Base-by-base conservation (phyloP, 2,329 filamentous ascomycete genomes). In the Aspergillus brasiliensis region DNA sequence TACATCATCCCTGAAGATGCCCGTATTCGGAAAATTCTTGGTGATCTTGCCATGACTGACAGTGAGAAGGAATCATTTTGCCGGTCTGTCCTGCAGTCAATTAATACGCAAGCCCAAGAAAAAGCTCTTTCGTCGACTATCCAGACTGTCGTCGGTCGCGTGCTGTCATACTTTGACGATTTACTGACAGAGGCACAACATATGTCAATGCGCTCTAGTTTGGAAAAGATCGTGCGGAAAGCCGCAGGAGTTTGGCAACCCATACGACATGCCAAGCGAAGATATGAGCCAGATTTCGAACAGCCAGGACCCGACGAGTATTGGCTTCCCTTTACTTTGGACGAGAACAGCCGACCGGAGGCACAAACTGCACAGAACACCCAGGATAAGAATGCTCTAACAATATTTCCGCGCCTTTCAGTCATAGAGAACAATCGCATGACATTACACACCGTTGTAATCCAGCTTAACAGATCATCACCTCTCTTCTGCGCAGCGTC, bases 1-100 rank as follows among this genome's bases (percentile, higher is more conserved):
- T 75, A 76, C 55, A 52, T 76, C 48, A 42, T 48, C 23, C 42
- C 60, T 1, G 62, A 62, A 17, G 56, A 64, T 48, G 28, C 28
- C 31, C 23, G 62, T 8, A 28, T 66, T 48, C 60, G 60, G 15
- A 11, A 58, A 17, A 54, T 47, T 15, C 60, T 69, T 8, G 55
- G 27, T 23, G 27, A 66, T 5, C 60, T 68, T 19, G 66, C 63
- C 7, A 57, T 58, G 11, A 60, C n/a, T 15, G 42, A 70, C 31
- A 55, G 10, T 42, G 59, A 69, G 42, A 67, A 67, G 38, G 66
- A 70, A 60, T 51, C 52, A 34, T 66, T 68, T 37, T 67, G 48
- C 53, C 64, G 65, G 44, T 57, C 57, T 10, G 28, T 70, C 8
- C 57, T 69, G 27, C 63, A 63, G 2, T 65, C 66, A 15, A 62